Evolutionary conservation across 495 filamentous ascomycete species (phyloP).

Genomic region (Physcia stellaris): DNA sequence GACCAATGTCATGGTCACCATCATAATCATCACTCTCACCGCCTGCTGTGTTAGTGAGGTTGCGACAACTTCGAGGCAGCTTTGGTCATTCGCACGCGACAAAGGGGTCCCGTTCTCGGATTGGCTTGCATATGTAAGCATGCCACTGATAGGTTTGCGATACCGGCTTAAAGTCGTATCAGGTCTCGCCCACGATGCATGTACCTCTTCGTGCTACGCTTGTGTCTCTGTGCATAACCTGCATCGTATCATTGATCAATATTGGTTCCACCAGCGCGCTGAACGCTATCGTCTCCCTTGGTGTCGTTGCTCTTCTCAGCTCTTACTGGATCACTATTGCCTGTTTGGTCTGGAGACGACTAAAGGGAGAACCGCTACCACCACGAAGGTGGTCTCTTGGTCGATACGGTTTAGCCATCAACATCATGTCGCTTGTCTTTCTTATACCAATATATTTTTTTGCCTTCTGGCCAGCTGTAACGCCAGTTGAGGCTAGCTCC

Average conservation of each 20-base stretch:
- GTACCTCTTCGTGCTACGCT: slow-evolving; percentile 37
- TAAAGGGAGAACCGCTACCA: slow-evolving; percentile 23
- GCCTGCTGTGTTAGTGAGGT: slow-evolving; percentile 23
- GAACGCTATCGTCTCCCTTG: slow-evolving; percentile 35
- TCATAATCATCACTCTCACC: slow-evolving; percentile 26
- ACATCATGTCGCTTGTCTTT: slow-evolving; percentile 23
- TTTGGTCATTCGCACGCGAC: slow-evolving; percentile 43
- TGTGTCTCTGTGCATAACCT: slow-evolving; percentile 28
- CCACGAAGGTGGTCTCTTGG: slow-evolving; percentile 28
- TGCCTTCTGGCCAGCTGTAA: slow-evolving; percentile 35
- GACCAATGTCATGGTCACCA: slow-evolving; percentile 27
- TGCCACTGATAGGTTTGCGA: background rate
- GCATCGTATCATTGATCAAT: slow-evolving; percentile 41
- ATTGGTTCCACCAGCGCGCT: slow-evolving; percentile 41
- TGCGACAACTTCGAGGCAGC: slow-evolving; percentile 35
- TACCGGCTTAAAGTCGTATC: slow-evolving; percentile 1
- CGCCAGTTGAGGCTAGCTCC: slow-evolving; percentile 23
- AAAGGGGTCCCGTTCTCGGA: slow-evolving; percentile 36
- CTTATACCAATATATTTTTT: slow-evolving; percentile 34
- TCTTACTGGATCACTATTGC: slow-evolving; percentile 27
- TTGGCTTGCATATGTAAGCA: slow-evolving; percentile 19
- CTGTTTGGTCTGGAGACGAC: slow-evolving; percentile 29
- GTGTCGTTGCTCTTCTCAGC: slow-evolving; percentile 22
- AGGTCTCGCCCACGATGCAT: slow-evolving; percentile 17
- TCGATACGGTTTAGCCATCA: slow-evolving; percentile 26